Evolutionary conservation across 257 asterid species (phyloP), one percentile per base, ranked within the genome.

Genomic region (Pogostemon cablin): DNA sequence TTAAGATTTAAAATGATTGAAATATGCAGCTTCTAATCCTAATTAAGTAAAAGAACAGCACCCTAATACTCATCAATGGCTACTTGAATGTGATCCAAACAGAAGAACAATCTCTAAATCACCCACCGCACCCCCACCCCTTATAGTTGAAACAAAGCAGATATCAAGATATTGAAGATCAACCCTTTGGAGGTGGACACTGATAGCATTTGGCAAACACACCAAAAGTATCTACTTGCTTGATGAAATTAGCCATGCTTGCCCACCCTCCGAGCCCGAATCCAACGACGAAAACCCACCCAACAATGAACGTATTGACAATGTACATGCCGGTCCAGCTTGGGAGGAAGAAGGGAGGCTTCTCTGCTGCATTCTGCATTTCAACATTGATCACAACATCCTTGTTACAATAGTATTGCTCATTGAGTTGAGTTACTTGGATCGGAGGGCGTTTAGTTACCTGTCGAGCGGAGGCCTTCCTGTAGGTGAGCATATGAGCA

Each of bases 401-500:
- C 32, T 25, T 25, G 32, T 25, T 25, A 25, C 32, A 25, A 25
- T 25, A 25, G 32, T 25, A 25, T 25, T 25, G 32, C 32, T 25
- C 32, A 25, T 25, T 25, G 32, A 25, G 32, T 25, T 25, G 32
- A 25, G 1, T 25, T 25, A 25, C 32, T 25, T 25, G 32, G 32
- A 25, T 25, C 32, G 32, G 32, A 25, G 32, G 32, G 32, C 32
- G 32, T 25, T 25, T 1, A 12, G 41, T 10, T 69, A 81, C 86
- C 86, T 72, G 66, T 0, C 86, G 79, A 48, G 81, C 83, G 0
- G 81, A 71, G 75, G 86, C 79, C 37, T 52, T 68, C 20, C 67
- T 64, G 57, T 49, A 81, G 49, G 86, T 81, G 70, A 81, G 74
- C 83, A 81, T 81, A 54, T 78, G 83, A 3, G 86, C 86, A 40